Conservation (phyloP, 176 grass and related monocot genomes). For the Secale cereale region DNA sequence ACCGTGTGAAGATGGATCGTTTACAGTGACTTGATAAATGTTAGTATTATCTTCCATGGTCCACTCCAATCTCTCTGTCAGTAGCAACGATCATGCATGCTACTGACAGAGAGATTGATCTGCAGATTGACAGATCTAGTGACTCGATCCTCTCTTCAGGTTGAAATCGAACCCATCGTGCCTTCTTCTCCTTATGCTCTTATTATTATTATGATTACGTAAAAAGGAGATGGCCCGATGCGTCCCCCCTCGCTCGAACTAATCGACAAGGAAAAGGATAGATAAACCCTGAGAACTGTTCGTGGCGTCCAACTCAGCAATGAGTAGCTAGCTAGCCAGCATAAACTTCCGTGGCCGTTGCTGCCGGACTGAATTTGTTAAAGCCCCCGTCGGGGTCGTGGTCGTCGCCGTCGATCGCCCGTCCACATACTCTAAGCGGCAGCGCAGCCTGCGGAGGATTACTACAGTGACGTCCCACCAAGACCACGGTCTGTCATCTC, state of each 20-base stretch:
- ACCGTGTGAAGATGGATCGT: neutral
- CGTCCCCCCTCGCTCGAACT: neutral
- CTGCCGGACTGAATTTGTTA: neutral
- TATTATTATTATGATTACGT: neutral
- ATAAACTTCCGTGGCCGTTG: neutral
- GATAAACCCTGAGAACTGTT: neutral
- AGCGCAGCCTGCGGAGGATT: neutral
- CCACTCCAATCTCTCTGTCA: too few species aligned
- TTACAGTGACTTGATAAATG: neutral
- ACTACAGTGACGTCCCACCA: slow-evolving; percentile 10
- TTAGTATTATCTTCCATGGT: too few species aligned
- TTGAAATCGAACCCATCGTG: neutral
- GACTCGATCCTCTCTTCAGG: neutral
- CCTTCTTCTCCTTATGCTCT: neutral
- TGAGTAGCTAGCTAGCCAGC: neutral
- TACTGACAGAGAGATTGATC: too few species aligned
- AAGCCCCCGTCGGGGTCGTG: neutral
- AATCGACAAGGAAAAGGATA: neutral
- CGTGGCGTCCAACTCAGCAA: neutral
- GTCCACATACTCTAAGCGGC: slow-evolving; percentile 7
- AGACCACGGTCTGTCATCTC: neutral
- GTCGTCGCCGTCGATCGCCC: neutral
- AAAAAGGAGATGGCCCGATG: neutral
- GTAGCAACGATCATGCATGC: too few species aligned
- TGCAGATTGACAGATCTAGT: neutral